Base-by-base conservation (phyloP, 306 rosid genomes). In the Boehmeria nivea region DNA sequence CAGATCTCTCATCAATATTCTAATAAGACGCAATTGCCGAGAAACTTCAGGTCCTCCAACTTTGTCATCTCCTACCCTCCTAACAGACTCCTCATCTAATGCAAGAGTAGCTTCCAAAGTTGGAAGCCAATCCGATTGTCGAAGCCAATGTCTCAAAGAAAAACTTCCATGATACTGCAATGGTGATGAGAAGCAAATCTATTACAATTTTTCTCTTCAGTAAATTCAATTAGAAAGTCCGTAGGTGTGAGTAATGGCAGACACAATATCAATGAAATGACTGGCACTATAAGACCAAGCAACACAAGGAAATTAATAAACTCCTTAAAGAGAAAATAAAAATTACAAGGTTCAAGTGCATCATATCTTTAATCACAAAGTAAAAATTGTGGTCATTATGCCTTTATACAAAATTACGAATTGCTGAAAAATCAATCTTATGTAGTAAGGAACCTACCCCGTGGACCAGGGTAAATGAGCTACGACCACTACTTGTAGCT, bases 71-170 rank as follows among this genome's bases (percentile, higher is more conserved):
- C 98, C 98, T 38, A 84, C 93, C 67, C 68, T 91, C 80, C 87
- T 82, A 52, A 78, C 96, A 76, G 87, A 84, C 59, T 91, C 98
- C 70, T 91, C 94, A 54, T 91, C 98, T 62, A 91, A 72, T 59
- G 93, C 96, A 75, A 91, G 98, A 66, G 96, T 87, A 69, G 93
- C 98, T 74, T 91, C 98, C 62, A 91, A 76, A 54, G 95, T 91
- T 66, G 95, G 98, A 65, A 91, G 96, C 98, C 98, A 91, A 74
- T 91, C 96, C 44, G 96, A 80, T 57, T 74, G 95, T 70, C 72
- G 95, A 60, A 91, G 96, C 98, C 98, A 91, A 54, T 91, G 98
- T 61, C 93, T 80, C 72, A 87, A 76, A 74, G 98, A 91, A 79
- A 91, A 91, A 77, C 98, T 91, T 54, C 91, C 96, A 66, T 91